Base-by-base conservation (phyloP, 129 eudicot species). In the Oenanthe sinensis region DNA sequence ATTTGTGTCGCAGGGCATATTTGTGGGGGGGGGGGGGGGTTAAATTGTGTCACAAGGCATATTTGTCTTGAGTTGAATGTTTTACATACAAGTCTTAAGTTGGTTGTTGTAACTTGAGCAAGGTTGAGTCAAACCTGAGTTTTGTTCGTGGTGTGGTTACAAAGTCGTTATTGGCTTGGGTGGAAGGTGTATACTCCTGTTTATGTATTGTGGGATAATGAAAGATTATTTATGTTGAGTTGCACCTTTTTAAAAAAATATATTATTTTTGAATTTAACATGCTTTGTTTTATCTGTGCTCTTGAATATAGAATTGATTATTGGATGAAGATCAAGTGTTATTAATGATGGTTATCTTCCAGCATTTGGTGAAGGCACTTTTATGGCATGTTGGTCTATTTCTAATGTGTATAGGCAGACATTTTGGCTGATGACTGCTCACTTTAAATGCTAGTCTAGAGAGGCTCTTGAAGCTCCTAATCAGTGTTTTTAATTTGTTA, bases 41-140 rank as follows among this genome's bases (percentile, higher is more conserved):
- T 46, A 72, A 42, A 50, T 81, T 76, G 76, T 73, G 82, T 68
- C 65, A 36, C 8, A 44, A 30, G 42, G 72, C 43, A 10, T 80
- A 58, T 73, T 74, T 72, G 82, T 76, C 47, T 44, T 81, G 74
- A 73, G 86, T 84, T 77, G 86, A 84, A 85, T 78, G 79, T 84
- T 81, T 84, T 80, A 75, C 83, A 71, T 69, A 75, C 8, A 84
- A 74, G 79, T 80, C 78, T 77, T 76, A 80, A 79, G 83, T 74
- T 67, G 39, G 73, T 68, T 37, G 6, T 37, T 37, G 26, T 70
- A 16, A 39, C 46, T 70, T 39, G 46, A 70, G 75, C 47, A 70
- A 13, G 69, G 78, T 77, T 54, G 50, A 15, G 65, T 37, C 37
- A 43, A 55, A 45, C 65, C 4, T 74, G 62, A 43, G 60, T 71